phyloP scores from a whole-genome alignment of 257 asterid genomes.

The Phtheirospermum japonicum region DNA sequence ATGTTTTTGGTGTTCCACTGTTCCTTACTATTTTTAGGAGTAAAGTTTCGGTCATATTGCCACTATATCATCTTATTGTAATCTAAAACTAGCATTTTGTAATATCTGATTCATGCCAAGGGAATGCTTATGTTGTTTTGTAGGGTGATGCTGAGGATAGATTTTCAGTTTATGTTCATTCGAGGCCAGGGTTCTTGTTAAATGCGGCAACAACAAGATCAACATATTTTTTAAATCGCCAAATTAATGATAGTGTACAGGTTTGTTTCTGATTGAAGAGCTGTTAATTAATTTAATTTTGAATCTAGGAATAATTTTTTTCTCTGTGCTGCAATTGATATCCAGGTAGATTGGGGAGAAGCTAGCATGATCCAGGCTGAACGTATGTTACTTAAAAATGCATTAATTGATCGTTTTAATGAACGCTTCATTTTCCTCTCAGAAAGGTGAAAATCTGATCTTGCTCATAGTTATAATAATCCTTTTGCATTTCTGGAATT shows the following conservation, averaged over 20 bases:
- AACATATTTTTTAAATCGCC: constrained; percentile 54
- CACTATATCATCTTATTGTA: not conserved
- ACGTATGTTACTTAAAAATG: constrained; percentile 59
- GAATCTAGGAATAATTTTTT: constrained; percentile 19
- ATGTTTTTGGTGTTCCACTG: too few relatives aligned
- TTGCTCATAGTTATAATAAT: not conserved
- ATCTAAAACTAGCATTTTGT: not conserved
- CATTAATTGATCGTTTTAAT: constrained; percentile 52
- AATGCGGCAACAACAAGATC: constrained; percentile 64
- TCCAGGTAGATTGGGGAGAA: constrained; percentile 83
- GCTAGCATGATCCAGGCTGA: constrained; percentile 85
- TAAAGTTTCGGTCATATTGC: not conserved
- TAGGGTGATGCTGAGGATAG: constrained; percentile 58
- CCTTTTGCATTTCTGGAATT: constrained; percentile 11
- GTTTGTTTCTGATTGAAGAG: constrained; percentile 25
- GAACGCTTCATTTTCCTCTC: constrained; percentile 71
- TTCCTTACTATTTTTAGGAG: too few relatives aligned
- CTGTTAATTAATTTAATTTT: constrained; percentile 5
- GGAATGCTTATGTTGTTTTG: constrained; percentile 29
- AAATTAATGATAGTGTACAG: constrained; percentile 69
- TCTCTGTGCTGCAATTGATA: constrained; percentile 25
- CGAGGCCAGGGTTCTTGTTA: constrained; percentile 70
- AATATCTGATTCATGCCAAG: constrained; percentile 5
- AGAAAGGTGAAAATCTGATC: constrained; percentile 50
- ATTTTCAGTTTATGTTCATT: constrained; percentile 64